Base-by-base conservation (phyloP, 345 rosid genomes). In the Cardiospermum halicacabum region DNA sequence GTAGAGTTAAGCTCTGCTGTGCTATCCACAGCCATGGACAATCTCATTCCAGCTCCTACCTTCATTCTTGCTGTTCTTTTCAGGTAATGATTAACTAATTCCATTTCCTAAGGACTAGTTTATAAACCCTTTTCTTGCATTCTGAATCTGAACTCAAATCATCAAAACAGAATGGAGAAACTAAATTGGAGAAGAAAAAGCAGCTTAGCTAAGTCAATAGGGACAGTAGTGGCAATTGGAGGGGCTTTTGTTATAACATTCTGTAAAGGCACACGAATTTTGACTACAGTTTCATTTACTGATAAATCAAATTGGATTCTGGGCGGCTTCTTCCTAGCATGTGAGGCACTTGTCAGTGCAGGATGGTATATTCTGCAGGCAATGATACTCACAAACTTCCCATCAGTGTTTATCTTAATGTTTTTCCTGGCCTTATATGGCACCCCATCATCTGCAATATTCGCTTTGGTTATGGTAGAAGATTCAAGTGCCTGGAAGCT, bases 211-310 rank as follows among this genome's bases (percentile, higher is more conserved):
- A 91, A 86, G 76, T 53, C 77, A 9, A 43, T 70, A 9, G 96
- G 96, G 31, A 86, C 96, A 3, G 8, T 80, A 49, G 74, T 82
- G 30, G 83, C 88, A 0, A 78, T 83, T 21, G 28, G 65, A 11
- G 93, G 93, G 27, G 93, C 93, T 60, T 82, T 88, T 19, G 62
- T 80, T n/a, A 81, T 82, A 31, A 86, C 89, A 49, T 82, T 80
- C 34, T 86, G 84, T 69, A 78, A 82, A 66, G 96, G 93, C 2
- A 81, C 84, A 19, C 49, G 66, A 73, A 50, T 36, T 82, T 40
- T 22, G 36, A 73, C 1, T n/a, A 64, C 65, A 62, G 65, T 62
- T 61, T 42, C 64, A n/a, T 71, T n/a, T n/a, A n/a, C 64, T 19
- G 70, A 74, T n/a, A n/a, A n/a, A n/a, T 62, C 69, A 42, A 77